Base-by-base conservation (phyloP, 23 red algal species). In the Gracilaria vermiculophylla region DNA sequence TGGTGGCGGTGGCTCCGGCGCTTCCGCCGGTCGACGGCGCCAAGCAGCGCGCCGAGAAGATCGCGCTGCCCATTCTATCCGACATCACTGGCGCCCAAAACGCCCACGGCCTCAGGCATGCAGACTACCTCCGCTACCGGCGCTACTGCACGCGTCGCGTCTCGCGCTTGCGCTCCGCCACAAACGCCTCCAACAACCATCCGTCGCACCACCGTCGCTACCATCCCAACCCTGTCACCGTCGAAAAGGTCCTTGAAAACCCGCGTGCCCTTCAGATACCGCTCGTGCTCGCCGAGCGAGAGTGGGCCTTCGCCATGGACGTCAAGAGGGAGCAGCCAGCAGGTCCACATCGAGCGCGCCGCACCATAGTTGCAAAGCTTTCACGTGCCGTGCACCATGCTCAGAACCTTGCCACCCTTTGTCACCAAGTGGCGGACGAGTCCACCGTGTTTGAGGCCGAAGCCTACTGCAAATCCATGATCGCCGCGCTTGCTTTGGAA, bases 301-400 rank as follows among this genome's bases (percentile, higher is more conserved):
- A 86, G n/a, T 98, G 95, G 95, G 83, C 87, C 19, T 57, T 77
- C 28, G 91, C 84, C 52, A 98, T 98, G 95, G 90, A 90, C 28
- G 64, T 87, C 76, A 98, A 98, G 85, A 67, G 72, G 40, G 87
- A 71, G 33, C 54, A 69, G 60, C 36, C 43, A 12, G 73, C 73
- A 14, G 70, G 72, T 4, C 76, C 83, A 6, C 36, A 31, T 20
- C 92, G 82, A 20, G 49, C 62, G 9, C 89, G 91, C 10, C 90
- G 88, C 6, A 78, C 62, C 17, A 84, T 82, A 21, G 14, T 39
- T 44, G 53, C 70, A 8, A 71, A 85, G 64, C 86, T 93, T 23
- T 67, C 27, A 15, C 76, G 88, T 23, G 95, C 95, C 19, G 72
- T 67, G 48, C 53, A 62, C 20, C 49, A 73, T 73, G 95, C 95